Conservation (phyloP, 164 flowering plant genomes). For the Kalanchoe fedtschenkoi region DNA sequence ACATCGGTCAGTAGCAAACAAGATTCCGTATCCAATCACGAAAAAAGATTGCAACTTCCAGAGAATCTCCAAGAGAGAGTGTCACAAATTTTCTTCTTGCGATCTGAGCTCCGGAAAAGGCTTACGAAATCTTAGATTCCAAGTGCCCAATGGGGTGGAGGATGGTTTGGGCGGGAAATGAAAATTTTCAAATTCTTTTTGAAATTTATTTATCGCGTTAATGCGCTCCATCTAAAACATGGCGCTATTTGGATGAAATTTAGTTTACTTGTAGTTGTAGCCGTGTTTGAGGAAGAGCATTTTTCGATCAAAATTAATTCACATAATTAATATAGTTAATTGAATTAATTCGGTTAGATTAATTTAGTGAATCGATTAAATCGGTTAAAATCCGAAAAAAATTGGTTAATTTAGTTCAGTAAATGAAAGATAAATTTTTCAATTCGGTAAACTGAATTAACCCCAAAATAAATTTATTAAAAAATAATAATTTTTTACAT, state of each 20-base stretch:
- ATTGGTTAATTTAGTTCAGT: no score
- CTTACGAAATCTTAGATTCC: neutral
- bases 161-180: constrained; percentile 1
- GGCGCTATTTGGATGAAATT: neutral
- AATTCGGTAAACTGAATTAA: no score
- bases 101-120: neutral
- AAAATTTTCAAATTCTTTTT: neutral
- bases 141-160: neutral
- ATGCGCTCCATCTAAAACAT: neutral
- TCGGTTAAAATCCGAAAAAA: no score
- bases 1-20: constrained; percentile 14
- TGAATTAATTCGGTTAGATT: no score
- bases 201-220: neutral
- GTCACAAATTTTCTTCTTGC: neutral
- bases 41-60: neutral
- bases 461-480: no score
- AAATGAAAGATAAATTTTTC: no score
- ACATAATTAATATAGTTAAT: no score
- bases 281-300: neutral
- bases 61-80: neutral
- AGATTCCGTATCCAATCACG: neutral
- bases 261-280: neutral
- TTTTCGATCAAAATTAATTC: no score
- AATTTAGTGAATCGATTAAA: no score
- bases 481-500: no score